Evolutionary conservation across 305 asterid genomes (phyloP), one percentile per base, ranked within the genome.

Genomic region (Coffea humblotiana): DNA sequence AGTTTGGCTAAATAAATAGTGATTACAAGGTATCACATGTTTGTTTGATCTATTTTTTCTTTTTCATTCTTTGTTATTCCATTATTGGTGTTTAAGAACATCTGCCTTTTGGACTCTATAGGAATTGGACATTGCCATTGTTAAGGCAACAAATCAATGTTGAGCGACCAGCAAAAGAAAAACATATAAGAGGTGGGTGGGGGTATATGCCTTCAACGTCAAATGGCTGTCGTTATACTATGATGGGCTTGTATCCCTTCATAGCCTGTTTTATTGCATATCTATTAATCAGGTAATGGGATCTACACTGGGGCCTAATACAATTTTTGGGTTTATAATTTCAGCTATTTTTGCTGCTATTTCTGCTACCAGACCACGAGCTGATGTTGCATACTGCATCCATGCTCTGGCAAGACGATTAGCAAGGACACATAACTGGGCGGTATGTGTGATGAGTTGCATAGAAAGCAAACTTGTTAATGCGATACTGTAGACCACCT

Each of bases 51-150:
- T 8, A 21, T 68, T 13, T 1, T 40, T 40, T 25, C 43, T 54
- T 35, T 65, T 25, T 11, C 52, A 61, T n/a, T 74, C 75, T 21
- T 79, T 67, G 49, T 69, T 81, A 29, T 43, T 82, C n/a, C 51
- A 18, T 73, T 49, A 40, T 19, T 7, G 49, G 47, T 86, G 70
- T 72, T 69, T 70, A 32, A 69, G 72, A 72, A 66, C 56, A 58
- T 45, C 37, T 19, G 47, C 16, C 78, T 51, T 80, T 60, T 69
- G 77, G 64, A 72, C 67, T 70, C 76, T 54, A 65, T 83, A 96
- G 99, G 99, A 94, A 63, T 88, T 96, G 91, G 99, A 96, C 84
- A 92, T 96, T 83, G 98, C 98, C 75, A 89, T 96, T 87, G 99
- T 96, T 80, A 94, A 90, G 93, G 99, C 99, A 18, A 96, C 99